A percentile compares a stretch with the other conserved stretches of the same genome.
Evolutionary conservation across 1,284 basidiomycete genomes (phyloP).

Genomic region (Cerrena zonata): DNA sequence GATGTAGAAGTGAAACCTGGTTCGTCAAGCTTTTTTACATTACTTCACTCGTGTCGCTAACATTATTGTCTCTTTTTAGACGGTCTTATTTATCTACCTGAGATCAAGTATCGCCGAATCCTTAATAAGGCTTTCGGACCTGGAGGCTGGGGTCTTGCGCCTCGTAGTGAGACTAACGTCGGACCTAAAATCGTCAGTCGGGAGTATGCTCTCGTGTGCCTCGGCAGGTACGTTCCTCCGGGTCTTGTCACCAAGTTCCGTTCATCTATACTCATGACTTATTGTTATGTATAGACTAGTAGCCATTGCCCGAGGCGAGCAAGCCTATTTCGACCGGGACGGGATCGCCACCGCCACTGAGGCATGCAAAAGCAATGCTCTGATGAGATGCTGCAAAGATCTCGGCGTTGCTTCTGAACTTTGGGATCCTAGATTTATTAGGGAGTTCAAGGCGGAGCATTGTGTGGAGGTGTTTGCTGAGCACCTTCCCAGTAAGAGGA

Average conservation of each 20-base stretch:
- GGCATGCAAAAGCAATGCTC: conserved; percentile 91
- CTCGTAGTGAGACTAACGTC: conserved; percentile 88
- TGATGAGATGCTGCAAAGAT: conserved; percentile 98
- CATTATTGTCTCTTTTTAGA: too few relatives aligned
- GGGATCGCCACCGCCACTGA: conserved; percentile 93
- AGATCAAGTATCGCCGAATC: conserved; percentile 96
- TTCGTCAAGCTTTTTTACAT: conserved; percentile 28
- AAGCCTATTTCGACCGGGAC: conserved; percentile 90
- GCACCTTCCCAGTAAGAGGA: conserved; percentile 78
- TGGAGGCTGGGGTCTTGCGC: conserved; percentile 94
- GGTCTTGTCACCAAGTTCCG: neutral
- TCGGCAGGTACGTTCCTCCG: conserved; percentile 60
- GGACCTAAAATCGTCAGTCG: conserved; percentile 83
- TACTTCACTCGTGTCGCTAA: neutral
- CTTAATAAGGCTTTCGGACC: conserved; percentile 94
- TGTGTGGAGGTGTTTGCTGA: conserved; percentile 85
- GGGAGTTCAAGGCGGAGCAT: conserved; percentile 83
- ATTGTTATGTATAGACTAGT: conserved; percentile 58
- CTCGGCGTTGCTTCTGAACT: conserved; percentile 93
- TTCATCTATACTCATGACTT: neutral
- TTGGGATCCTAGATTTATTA: conserved; percentile 96
- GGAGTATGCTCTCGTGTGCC: conserved; percentile 92
- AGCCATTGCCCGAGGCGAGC: conserved; percentile 88
- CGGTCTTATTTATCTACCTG: conserved; percentile 91
- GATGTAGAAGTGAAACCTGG: conserved; percentile 95